These are phyloP conservation scores for Fistulifera pelliculosa DNA, from an alignment of 108 stramenopile genomes.

Conservation along the genomic window DNA sequence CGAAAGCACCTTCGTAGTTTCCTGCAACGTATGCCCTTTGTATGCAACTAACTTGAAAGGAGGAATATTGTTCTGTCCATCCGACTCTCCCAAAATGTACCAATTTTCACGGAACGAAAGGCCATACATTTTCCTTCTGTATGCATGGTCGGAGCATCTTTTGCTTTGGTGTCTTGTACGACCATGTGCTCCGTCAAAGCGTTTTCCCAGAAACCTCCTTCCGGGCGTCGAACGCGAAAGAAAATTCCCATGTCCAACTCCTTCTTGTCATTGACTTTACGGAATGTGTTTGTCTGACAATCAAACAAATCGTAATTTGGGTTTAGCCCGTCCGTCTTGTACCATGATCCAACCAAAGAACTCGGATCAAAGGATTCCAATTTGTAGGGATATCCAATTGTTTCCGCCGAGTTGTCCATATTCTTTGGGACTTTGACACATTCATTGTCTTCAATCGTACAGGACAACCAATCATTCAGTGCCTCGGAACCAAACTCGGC, in stretches of 20 bases:
- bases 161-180: slow-evolving; percentile 18
- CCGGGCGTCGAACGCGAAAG: slow-evolving; percentile 75
- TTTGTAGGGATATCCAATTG: slow-evolving; percentile 39
- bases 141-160: slow-evolving; percentile 48
- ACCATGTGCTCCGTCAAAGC: slow-evolving; percentile 78
- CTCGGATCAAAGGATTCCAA: slow-evolving; percentile 68
- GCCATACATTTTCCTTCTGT: slow-evolving; percentile 90
- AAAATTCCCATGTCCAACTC: slow-evolving; percentile 77
- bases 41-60: slow-evolving; percentile 86
- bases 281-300: slow-evolving; percentile 88
- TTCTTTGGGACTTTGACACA: slow-evolving; percentile 82
- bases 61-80: slow-evolving; percentile 59
- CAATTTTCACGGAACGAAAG: slow-evolving; percentile 89
- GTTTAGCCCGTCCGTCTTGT: slow-evolving; percentile 88
- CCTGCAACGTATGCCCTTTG: slow-evolving; percentile 94
- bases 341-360: slow-evolving; percentile 82
- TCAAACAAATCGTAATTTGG: slow-evolving; percentile 93
- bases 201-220: slow-evolving; percentile 88
- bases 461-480: slow-evolving; percentile 72
- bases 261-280: slow-evolving; percentile 23
- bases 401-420: slow-evolving; percentile 65
- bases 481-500: slow-evolving; percentile 64
- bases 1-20: slow-evolving; percentile 92
- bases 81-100: slow-evolving; percentile 80
- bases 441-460: slow-evolving; percentile 83